These are phyloP conservation scores for Sutorius eximius DNA, from an alignment of 1,284 basidiomycete species.

Conservation along the genomic window DNA sequence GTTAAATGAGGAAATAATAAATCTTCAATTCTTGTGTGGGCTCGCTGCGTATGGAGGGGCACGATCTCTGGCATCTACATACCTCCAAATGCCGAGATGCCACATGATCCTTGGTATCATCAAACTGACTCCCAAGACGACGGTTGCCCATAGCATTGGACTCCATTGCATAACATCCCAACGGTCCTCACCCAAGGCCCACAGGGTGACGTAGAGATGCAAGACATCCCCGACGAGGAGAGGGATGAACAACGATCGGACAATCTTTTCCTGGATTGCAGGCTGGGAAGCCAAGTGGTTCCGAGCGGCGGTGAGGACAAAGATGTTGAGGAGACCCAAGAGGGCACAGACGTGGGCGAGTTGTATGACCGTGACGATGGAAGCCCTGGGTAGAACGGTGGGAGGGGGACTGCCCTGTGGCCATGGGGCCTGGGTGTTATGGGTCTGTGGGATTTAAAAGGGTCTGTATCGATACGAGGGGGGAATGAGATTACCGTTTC, in stretches of 20 bases:
- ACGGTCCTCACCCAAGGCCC: slow-evolving; percentile 65
- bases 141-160: slow-evolving; percentile 64
- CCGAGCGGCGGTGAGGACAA: slow-evolving; percentile 59
- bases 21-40: slow-evolving; percentile 19
- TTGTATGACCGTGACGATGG: slow-evolving; percentile 64
- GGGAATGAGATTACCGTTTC: slow-evolving; percentile 46
- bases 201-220: slow-evolving; percentile 66
- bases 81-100: slow-evolving; percentile 72
- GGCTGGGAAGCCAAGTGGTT: slow-evolving; percentile 56
- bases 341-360: slow-evolving; percentile 75
- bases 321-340: slow-evolving; percentile 66
- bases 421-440: slow-evolving; percentile 76
- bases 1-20: slow-evolving; percentile 32
- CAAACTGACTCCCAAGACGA: slow-evolving; percentile 61
- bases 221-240: slow-evolving; percentile 66
- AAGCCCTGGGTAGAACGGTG: slow-evolving; percentile 54
- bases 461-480: slow-evolving; percentile 10
- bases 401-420: slow-evolving; percentile 47
- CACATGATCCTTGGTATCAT: slow-evolving; percentile 68
- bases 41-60: neutral
- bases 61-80: slow-evolving; percentile 62
- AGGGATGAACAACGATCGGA: slow-evolving; percentile 60
- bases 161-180: slow-evolving; percentile 64
- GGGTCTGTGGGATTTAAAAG: slow-evolving; percentile 44
- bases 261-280: slow-evolving; percentile 68